Evolutionary conservation across 2,329 filamentous ascomycete species (phyloP).

Genomic region (Metarhizium sp.): DNA sequence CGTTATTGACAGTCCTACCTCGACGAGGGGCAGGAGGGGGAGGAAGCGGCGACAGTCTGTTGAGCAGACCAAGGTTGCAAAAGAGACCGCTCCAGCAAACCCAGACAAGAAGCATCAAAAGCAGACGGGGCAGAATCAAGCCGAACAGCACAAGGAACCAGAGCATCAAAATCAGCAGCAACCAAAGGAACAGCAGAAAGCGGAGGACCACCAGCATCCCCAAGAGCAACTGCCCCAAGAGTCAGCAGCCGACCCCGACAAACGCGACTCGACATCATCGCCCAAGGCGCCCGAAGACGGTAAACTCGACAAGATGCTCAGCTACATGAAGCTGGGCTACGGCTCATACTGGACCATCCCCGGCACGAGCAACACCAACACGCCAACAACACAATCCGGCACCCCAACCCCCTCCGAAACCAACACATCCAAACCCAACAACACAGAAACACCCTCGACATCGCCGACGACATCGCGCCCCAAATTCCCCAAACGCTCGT

Average conservation of each 20-base stretch:
- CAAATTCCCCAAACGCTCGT: slow-evolving; percentile 6
- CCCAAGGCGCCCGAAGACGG: slow-evolving; percentile 19
- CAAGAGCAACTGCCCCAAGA: neutral
- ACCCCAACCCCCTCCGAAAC: slow-evolving; percentile 4
- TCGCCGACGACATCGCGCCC: neutral
- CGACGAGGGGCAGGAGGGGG: slow-evolving; percentile 44
- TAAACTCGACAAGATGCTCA: slow-evolving; percentile 46
- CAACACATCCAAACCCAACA: slow-evolving; percentile 1
- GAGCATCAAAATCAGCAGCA: neutral
- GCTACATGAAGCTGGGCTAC: slow-evolving; percentile 58
- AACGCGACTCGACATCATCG: neutral
- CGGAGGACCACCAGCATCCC: neutral
- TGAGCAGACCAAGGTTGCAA: neutral
- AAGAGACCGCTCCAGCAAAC: neutral
- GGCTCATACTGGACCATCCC: slow-evolving; percentile 55
- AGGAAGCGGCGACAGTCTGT: slow-evolving; percentile 18
- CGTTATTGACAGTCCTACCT: slow-evolving; percentile 67
- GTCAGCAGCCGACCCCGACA: neutral
- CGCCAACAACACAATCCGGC: slow-evolving; percentile 8
- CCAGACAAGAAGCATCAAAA: neutral
- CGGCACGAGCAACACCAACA: slow-evolving; percentile 10
- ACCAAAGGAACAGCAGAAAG: neutral
- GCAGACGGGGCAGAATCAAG: neutral
- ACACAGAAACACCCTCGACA: neutral
- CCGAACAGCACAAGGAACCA: neutral